Percentiles rank a stretch among this genome's conserved stretches.
phyloP scores from a whole-genome alignment of 371 early-diverging fungal genomes.

The Syncephalastrum sp. region DNA sequence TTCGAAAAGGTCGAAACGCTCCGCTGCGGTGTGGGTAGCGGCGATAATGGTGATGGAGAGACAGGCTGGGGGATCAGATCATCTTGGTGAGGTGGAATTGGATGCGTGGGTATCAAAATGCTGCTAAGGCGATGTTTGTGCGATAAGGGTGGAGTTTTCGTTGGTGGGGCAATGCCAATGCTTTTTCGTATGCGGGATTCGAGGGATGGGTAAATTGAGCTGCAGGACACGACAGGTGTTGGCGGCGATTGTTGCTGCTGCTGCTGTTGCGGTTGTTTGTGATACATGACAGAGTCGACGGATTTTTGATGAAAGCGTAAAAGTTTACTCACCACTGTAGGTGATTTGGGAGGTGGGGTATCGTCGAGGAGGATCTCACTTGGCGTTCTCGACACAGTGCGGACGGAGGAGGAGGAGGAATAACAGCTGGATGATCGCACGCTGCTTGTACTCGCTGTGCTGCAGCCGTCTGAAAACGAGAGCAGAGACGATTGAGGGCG shows the following conservation, averaged over 20 bases:
- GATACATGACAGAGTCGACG: not conserved
- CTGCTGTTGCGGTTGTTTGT: not conserved
- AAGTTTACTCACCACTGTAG: not conserved
- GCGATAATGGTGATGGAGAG: not conserved
- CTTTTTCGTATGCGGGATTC: too few relatives aligned
- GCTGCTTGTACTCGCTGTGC: not conserved
- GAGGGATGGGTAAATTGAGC: conserved; percentile 7
- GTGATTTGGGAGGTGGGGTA: too few relatives aligned
- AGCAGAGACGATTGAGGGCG: conserved; percentile 4
- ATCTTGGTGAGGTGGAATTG: too few relatives aligned
- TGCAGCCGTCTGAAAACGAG: too few relatives aligned
- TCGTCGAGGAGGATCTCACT: not conserved
- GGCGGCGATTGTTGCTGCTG: not conserved
- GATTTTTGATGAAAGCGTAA: not conserved
- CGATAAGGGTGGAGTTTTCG: too few relatives aligned
- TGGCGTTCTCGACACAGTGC: conserved; percentile 1
- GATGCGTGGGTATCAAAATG: too few relatives aligned
- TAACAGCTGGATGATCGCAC: not conserved
- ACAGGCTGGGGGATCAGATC: too few relatives aligned
- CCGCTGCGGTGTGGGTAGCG: not conserved
- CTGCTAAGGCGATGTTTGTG: too few relatives aligned
- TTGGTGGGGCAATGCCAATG: too few relatives aligned
- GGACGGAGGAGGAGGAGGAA: conserved; percentile 12
- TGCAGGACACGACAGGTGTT: conserved; percentile 9
- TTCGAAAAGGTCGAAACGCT: too few relatives aligned